Evolutionary conservation across 192 early-diverging fungal genomes (phyloP).

Genomic region (Pilaira anomala): DNA sequence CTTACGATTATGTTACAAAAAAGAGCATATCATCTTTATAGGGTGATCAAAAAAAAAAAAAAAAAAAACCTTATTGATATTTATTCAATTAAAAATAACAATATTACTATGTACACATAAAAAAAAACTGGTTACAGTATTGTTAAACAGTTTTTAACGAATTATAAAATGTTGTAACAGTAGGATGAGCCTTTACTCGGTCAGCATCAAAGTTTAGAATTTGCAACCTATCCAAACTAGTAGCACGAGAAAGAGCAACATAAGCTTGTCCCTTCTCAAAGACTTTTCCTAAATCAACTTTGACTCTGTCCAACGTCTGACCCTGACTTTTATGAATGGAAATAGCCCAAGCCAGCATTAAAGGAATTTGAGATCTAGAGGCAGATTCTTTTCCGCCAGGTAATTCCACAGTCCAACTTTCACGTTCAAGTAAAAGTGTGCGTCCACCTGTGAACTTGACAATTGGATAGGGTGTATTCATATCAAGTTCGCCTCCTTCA

Average conservation of each 20-base stretch:
- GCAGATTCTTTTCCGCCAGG: constrained; percentile 29
- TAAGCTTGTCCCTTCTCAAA: constrained; percentile 89
- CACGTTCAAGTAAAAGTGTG: constrained; percentile 51
- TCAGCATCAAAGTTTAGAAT: constrained; percentile 60
- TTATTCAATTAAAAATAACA: too few species aligned
- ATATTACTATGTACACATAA: too few species aligned
- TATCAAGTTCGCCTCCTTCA: constrained; percentile 16
- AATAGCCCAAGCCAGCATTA: constrained; percentile 83
- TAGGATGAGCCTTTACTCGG: constrained; percentile 71
- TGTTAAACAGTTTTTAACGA: constrained; percentile 4
- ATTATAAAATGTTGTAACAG: constrained; percentile 66
- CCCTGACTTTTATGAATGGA: constrained; percentile 90
- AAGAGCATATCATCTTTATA: too few species aligned
- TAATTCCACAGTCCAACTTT: constrained; percentile 53
- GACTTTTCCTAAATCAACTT: constrained; percentile 69
- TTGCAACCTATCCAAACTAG: constrained; percentile 66
- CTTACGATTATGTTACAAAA: too few species aligned
- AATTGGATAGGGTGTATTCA: constrained; percentile 32
- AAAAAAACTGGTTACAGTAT: too few species aligned
- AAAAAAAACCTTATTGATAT: too few species aligned
- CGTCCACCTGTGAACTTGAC: constrained; percentile 39
- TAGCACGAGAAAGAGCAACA: constrained; percentile 79
- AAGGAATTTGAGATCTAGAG: constrained; percentile 55
- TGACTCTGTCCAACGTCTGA: constrained; percentile 74
- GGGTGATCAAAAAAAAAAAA: too few species aligned